These are phyloP conservation scores for Eragrostis tef DNA, from an alignment of 202 grass and related monocot species.

Conservation along the genomic window DNA sequence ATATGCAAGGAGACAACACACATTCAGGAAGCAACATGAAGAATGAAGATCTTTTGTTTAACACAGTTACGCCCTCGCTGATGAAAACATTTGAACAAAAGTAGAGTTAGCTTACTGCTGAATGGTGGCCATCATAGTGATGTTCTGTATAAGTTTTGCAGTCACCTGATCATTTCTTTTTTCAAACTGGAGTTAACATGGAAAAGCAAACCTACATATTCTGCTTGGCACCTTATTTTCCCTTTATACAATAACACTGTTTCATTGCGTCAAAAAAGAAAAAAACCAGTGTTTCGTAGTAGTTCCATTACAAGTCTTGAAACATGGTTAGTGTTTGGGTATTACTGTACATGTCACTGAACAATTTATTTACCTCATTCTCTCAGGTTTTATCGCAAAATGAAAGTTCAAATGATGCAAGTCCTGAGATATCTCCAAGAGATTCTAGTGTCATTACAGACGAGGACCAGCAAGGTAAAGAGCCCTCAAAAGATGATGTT, in stretches of 20 bases:
- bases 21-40: constrained; percentile 38
- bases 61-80: constrained; percentile 14
- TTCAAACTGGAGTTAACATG: not conserved
- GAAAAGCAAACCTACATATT: not conserved
- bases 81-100: constrained; percentile 17
- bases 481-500: constrained; percentile 53
- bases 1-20: constrained; percentile 51
- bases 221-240: not conserved
- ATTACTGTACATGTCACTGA: constrained; percentile 25
- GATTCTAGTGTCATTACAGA: constrained; percentile 51
- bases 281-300: not conserved
- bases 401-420: constrained; percentile 60
- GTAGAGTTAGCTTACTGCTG: not conserved
- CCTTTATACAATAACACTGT: not conserved
- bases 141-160: not conserved
- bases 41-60: constrained; percentile 43
- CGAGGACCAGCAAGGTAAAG: constrained; percentile 47
- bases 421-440: constrained; percentile 76
- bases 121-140: constrained; percentile 30
- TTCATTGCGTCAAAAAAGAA: no score
- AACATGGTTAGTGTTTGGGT: constrained; percentile 6
- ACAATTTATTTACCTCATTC: constrained; percentile 41
- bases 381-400: constrained; percentile 77
- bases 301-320: not conserved
- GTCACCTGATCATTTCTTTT: constrained; percentile 2